Base-by-base conservation (phyloP, 1,139 yeast genomes). In the Diutina ranongensis region DNA sequence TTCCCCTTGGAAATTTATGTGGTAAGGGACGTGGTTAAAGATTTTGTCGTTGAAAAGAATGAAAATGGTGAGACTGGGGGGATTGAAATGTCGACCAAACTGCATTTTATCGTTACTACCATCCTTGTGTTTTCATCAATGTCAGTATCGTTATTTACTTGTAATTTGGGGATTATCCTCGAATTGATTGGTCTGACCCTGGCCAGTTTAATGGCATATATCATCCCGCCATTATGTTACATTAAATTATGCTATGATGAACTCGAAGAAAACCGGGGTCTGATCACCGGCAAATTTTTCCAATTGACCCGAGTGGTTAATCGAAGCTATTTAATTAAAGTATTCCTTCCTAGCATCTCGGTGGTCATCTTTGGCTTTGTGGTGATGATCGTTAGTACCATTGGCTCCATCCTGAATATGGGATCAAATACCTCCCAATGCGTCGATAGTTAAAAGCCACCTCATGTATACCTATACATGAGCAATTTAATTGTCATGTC, bases 151-250 rank as follows among this genome's bases (percentile, higher is more conserved):
- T 65, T 89, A 45, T 66, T 81, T 49, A 88, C 97, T 0, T 88
- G 96, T 57, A 87, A 89, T 54, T 67, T 89, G 49, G 97, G 97
- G 1, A 84, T 92, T 18, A 82, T 89, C 40, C 68, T 89, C 46
- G 97, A 89, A 57, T 68, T 89, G 7, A 88, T 87, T 31, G 97
- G 97, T 1, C 92, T 96, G 0, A 83, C 95, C 0, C 83, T 95
- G 0, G 97, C 97, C 0, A 85, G 95, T 13, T 68, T 86, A 34
- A 82, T 89, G 84, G 97, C 97, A 0, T 89, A 86, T 56, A 86
- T 89, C 19, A 67, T 89, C 12, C 97, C 97, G 1, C 96, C 97
- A 4, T 60, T 82, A 60, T 88, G 96, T 56, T 84, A 74, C 56
- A 62, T 86, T 49, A 78, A 81, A 51, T 70, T 88, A 52, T 74